A percentile compares a stretch with the other conserved stretches of the same genome.
Conservation (phyloP, 176 grass and related monocot species). For the Zizania latifolia region DNA sequence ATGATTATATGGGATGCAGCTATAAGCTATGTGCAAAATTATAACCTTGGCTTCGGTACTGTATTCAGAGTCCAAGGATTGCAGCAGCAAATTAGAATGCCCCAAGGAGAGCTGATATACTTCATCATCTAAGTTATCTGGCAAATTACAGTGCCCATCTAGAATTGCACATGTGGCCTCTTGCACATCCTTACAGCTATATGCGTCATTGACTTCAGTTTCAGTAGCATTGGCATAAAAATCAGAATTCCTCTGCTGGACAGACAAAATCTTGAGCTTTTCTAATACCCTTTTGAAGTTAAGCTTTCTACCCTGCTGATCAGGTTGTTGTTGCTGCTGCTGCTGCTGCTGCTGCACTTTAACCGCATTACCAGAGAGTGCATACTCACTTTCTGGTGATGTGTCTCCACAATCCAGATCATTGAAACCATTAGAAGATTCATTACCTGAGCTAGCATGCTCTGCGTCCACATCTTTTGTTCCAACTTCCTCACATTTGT, state of each 20-base stretch:
- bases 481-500: conserved; percentile 12
- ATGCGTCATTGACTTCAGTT: conserved; percentile 12
- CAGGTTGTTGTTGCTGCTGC: background rate
- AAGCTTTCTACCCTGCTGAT: background rate
- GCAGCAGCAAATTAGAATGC: conserved; percentile 17
- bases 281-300: conserved; percentile 17
- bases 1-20: background rate
- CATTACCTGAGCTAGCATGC: conserved; percentile 22
- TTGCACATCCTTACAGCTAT: conserved; percentile 3
- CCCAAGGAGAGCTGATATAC: conserved; percentile 6
- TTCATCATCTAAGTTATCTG: conserved; percentile 39
- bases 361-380: background rate
- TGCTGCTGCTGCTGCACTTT: conserved; percentile 28
- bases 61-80: conserved; percentile 24
- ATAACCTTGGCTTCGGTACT: conserved; percentile 35
- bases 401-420: conserved; percentile 22
- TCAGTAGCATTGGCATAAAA: conserved; percentile 10
- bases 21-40: background rate
- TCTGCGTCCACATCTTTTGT: background rate
- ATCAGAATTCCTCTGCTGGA: conserved; percentile 14
- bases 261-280: conserved; percentile 11
- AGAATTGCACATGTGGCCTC: conserved; percentile 20
- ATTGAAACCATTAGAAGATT: conserved; percentile 19
- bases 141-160: conserved; percentile 27
- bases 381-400: conserved; percentile 2